Percentiles rank a stretch among this genome's conserved stretches.
Conservation (phyloP, 768 basidiomycete genomes). For the Suillus americanus region DNA sequence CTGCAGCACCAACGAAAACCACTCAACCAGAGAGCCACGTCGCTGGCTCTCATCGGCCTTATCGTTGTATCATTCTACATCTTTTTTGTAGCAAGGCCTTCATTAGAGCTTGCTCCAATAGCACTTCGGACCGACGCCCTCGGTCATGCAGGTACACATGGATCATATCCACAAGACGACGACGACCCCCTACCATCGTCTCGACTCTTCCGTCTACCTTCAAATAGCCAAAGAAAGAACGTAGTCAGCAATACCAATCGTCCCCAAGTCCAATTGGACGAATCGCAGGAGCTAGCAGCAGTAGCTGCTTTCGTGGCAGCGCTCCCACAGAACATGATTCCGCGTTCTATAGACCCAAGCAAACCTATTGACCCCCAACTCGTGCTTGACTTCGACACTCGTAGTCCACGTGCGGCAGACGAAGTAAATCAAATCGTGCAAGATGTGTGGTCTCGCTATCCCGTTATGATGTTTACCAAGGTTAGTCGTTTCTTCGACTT, state of each 20-base stretch:
- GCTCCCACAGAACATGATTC: conserved; percentile 74
- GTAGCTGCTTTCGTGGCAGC: conserved; percentile 72
- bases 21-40: conserved; percentile 48
- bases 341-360: conserved; percentile 59
- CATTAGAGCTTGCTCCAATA: conserved; percentile 39
- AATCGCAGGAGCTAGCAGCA: conserved; percentile 69
- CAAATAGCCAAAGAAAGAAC: conserved; percentile 12
- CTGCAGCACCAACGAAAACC: conserved; percentile 42
- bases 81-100: conserved; percentile 47
- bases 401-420: conserved; percentile 54
- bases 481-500: conserved; percentile 34
- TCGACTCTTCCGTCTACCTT: conserved; percentile 20
- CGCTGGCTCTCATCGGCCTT: conserved; percentile 54
- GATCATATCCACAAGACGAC: conserved; percentile 16
- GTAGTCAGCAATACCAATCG: conserved; percentile 20
- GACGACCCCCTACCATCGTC: conserved; percentile 32
- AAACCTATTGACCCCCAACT: conserved; percentile 75
- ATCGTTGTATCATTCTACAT: conserved; percentile 54
- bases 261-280: conserved; percentile 47
- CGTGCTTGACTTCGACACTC: conserved; percentile 80
- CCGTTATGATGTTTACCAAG: conserved; percentile 76
- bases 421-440: conserved; percentile 60
- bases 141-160: conserved; percentile 27
- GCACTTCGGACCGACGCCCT: conserved; percentile 31
- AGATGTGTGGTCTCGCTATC: conserved; percentile 72